phyloP scores from a whole-genome alignment of 257 asterid genomes.

The Misopates orontium region DNA sequence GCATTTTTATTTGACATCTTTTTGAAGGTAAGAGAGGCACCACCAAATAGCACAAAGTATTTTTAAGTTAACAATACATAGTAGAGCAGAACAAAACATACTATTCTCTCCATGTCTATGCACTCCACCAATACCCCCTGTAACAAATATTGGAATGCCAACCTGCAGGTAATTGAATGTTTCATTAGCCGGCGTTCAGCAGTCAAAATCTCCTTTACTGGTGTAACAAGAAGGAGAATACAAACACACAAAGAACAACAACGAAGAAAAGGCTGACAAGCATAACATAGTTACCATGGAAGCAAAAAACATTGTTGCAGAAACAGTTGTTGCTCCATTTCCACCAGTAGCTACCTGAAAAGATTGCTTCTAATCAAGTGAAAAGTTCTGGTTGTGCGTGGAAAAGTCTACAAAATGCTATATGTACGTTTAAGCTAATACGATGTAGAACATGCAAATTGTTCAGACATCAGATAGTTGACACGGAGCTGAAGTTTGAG shows the following conservation, averaged over 20 bases:
- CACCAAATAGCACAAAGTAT: no score
- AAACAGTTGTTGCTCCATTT: no score
- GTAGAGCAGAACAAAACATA: slow-evolving; percentile 36
- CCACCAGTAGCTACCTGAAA: slow-evolving; percentile 80
- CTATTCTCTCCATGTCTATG: slow-evolving; percentile 90
- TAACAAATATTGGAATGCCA: slow-evolving; percentile 87
- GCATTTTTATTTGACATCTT: slow-evolving; percentile 19
- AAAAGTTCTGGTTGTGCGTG: slow-evolving; percentile 14
- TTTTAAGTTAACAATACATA: neutral
- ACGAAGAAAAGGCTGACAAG: neutral
- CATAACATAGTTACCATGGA: slow-evolving; percentile 55
- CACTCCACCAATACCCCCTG: slow-evolving; percentile 98
- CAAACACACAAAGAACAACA: neutral
- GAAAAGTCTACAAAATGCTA: slow-evolving; percentile 16
- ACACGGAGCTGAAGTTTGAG: neutral
- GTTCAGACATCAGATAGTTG: neutral
- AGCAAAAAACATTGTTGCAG: slow-evolving; percentile 89
- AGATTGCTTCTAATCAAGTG: slow-evolving; percentile 25
- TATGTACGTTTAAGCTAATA: neutral
- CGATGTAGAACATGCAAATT: neutral
- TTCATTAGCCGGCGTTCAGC: slow-evolving; percentile 1
- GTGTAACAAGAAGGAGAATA: slow-evolving; percentile 4
- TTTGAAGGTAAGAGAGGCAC: neutral
- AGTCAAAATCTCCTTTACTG: neutral
- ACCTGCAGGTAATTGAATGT: slow-evolving; percentile 46